Evolutionary conservation across 1,139 yeast genomes (phyloP).

Genomic region (Starmera stellimalicola): DNA sequence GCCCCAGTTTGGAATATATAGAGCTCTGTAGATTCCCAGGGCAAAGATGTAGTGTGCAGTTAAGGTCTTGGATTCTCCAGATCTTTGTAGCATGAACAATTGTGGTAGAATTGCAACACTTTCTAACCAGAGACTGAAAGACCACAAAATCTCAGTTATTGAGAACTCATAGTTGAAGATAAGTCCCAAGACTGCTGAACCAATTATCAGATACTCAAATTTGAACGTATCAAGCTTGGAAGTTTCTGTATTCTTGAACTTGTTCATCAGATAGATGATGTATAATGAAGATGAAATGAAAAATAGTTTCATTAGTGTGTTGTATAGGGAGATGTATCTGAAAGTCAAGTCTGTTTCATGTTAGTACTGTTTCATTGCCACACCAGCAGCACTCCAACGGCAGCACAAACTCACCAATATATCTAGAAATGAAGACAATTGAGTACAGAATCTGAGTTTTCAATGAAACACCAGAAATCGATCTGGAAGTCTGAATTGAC

Average conservation of each 20-base stretch:
- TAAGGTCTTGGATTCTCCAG: slow-evolving; percentile 81
- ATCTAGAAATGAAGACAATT: slow-evolving; percentile 71
- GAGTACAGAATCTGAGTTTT: slow-evolving; percentile 81
- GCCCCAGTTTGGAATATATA: slow-evolving; percentile 91
- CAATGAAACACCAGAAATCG: slow-evolving; percentile 78
- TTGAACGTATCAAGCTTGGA: slow-evolving; percentile 71
- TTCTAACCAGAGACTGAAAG: slow-evolving; percentile 80
- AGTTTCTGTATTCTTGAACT: slow-evolving; percentile 45
- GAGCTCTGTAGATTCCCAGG: slow-evolving; percentile 77
- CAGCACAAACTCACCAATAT: slow-evolving; percentile 56
- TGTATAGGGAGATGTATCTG: slow-evolving; percentile 60
- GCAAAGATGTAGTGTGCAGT: slow-evolving; percentile 93
- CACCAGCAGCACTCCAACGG: no score
- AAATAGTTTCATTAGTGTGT: slow-evolving; percentile 69
- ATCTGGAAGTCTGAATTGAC: slow-evolving; percentile 54
- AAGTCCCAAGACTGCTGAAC: slow-evolving; percentile 49
- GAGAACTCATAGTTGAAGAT: slow-evolving; percentile 61
- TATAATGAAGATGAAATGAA: slow-evolving; percentile 70
- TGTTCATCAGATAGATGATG: slow-evolving; percentile 65
- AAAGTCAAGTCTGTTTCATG: slow-evolving; percentile 27
- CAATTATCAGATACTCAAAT: slow-evolving; percentile 59
- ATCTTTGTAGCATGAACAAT: slow-evolving; percentile 77
- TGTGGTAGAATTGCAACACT: slow-evolving; percentile 90
- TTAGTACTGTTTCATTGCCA: no score
- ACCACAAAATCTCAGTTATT: slow-evolving; percentile 57